Base-by-base conservation (phyloP, 1,284 basidiomycete species). In the Tilletia indica region DNA sequence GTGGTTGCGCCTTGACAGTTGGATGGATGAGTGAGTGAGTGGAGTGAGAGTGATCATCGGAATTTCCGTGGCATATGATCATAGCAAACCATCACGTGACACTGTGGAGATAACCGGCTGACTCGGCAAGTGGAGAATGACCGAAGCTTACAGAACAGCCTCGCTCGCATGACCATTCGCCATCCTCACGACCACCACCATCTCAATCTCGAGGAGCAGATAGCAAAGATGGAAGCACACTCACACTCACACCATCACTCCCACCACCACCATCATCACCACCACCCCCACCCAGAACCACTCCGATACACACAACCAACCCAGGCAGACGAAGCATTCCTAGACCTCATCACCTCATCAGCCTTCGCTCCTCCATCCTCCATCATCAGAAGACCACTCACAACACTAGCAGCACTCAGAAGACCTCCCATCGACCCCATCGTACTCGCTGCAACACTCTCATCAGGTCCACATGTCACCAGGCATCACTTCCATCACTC, bases 401-500 rank as follows among this genome's bases (percentile, higher is more conserved):
- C 79, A 8, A 81, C 80, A 4, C 77, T 82, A 63, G 74, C 79
- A n/a, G 80, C 80, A 34, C 73, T 82, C 2, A 70, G 81, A n/a
- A 61, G 82, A 21, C 80, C 80, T 1, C 75, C 82, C 49, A 78
- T 83, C 67, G 82, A 83, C 68, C 81, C 81, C 14, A 79, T 82
- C 74, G 76, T 83, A 54, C 72, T 82, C 21, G 80, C 80, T 12
- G 82, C 82, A 1, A 78, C 76, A 68, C 72, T 83, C 6, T 76
- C 72, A 68, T 80, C 80, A 2, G 79, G 78, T 25, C 82, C 80
- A 2, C 78, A 82, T 36, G 76, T 82, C 68, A 83, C 80, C 31
- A 73, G 80, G 4, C 80, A 81, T 70, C 82, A 83, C 51, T 83
- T 82, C 63, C 79, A 82, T 66, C 81, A 83, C 67, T 74, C 78